phyloP scores from a whole-genome alignment of 2,329 filamentous ascomycete species.

The Periconia sp. region DNA sequence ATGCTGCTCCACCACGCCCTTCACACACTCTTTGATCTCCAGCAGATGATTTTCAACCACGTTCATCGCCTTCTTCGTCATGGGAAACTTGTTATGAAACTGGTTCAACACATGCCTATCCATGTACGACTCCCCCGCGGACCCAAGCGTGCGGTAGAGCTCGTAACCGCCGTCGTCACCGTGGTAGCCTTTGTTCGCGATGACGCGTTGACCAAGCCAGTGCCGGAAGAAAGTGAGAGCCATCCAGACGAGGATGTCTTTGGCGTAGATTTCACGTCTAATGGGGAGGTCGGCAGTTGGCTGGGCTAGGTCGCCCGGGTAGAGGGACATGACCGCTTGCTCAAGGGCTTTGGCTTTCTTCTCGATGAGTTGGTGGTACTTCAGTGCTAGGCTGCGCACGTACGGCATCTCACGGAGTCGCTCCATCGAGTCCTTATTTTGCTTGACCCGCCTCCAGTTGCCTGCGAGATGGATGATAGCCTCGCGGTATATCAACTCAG shows the following conservation, averaged over 20 bases:
- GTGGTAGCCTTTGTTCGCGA: conserved; percentile 45
- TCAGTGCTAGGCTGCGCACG: conserved; percentile 36
- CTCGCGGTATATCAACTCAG: conserved; percentile 53
- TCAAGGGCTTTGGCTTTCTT: conserved; percentile 36
- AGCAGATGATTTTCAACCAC: conserved; percentile 49
- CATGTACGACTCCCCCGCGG: conserved; percentile 54
- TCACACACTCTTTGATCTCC: conserved; percentile 52
- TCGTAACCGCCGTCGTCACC: conserved; percentile 54
- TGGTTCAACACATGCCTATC: conserved; percentile 43
- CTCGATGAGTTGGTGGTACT: conserved; percentile 34
- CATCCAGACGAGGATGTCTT: conserved; percentile 60
- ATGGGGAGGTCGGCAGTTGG: conserved; percentile 38
- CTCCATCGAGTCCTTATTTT: conserved; percentile 13
- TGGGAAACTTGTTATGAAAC: conserved; percentile 51
- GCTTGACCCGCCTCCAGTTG: conserved; percentile 42
- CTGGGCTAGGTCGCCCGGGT: conserved; percentile 34
- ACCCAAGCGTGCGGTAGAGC: conserved; percentile 51
- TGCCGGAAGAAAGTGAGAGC: conserved; percentile 55
- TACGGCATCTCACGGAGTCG: conserved; percentile 24
- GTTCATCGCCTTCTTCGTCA: conserved; percentile 51
- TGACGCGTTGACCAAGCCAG: conserved; percentile 52
- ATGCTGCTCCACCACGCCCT: conserved; percentile 43
- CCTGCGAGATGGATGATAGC: conserved; percentile 53
- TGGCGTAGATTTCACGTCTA: conserved; percentile 52
- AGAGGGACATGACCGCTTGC: conserved; percentile 26